Conservation (phyloP, 176 grass and related monocot species). For the Zoysia pacifica region DNA sequence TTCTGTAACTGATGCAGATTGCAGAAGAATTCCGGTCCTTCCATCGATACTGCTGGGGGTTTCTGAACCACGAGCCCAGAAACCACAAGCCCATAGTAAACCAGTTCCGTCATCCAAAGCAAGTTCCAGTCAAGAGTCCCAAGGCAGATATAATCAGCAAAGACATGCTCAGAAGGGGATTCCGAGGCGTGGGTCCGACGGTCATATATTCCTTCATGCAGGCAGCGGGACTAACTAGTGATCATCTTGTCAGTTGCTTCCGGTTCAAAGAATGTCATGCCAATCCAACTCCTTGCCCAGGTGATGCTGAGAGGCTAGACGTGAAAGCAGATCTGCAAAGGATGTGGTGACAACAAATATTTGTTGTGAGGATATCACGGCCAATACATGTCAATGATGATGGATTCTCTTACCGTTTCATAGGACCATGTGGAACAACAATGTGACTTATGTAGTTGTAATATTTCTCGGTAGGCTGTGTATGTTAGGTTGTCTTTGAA, state of each 20-base stretch:
- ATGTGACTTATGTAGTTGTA: conserved; percentile 2
- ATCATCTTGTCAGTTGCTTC: conserved; percentile 88
- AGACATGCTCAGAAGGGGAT: conserved; percentile 77
- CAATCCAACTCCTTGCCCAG: conserved; percentile 11
- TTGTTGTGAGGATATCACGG: conserved; percentile 17
- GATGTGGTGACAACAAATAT: conserved; percentile 26
- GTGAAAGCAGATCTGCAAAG: conserved; percentile 15
- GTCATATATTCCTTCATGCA: conserved; percentile 97
- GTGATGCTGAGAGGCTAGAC: conserved; percentile 9
- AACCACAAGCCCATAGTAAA: conserved; percentile 68
- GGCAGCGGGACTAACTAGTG: conserved; percentile 80
- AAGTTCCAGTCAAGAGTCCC: conserved; percentile 83
- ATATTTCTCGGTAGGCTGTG: conserved; percentile 34
- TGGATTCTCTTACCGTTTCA: conserved; percentile 54
- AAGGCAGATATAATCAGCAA: conserved; percentile 95
- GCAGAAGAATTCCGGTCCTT: conserved; percentile 85
- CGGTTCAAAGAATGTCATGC: conserved; percentile 64
- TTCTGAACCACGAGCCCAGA: conserved; percentile 81
- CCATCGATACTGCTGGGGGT: conserved; percentile 79
- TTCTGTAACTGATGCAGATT: conserved; percentile 55
- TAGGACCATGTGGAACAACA: conserved; percentile 37
- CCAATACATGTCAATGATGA: conserved; percentile 18
- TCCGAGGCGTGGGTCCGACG: conserved; percentile 73
- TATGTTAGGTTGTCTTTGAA: conserved; percentile 20
- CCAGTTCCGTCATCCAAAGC: conserved; percentile 65